These are phyloP conservation scores for Lactarius quietus DNA, from an alignment of 768 basidiomycete species.

Conservation along the genomic window DNA sequence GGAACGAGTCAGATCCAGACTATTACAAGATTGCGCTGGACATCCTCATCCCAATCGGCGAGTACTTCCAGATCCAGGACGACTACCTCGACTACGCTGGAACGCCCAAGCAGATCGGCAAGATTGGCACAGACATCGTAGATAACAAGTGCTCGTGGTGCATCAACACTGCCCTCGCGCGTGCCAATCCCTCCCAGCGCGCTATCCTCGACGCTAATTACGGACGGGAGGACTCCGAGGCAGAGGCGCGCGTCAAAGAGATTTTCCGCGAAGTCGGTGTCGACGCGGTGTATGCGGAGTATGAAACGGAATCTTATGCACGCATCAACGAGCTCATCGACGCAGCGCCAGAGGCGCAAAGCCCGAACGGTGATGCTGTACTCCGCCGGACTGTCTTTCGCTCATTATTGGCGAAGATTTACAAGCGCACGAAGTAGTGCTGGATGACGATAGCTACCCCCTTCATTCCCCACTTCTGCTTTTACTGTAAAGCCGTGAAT, in stretches of 20 bases:
- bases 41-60: no score
- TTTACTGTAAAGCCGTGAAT: no score
- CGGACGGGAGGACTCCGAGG: slow-evolving; percentile 52
- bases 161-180: slow-evolving; percentile 73
- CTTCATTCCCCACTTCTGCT: no score
- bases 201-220: slow-evolving; percentile 61
- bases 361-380: slow-evolving; percentile 34
- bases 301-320: slow-evolving; percentile 73
- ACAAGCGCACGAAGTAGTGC: slow-evolving; percentile 51
- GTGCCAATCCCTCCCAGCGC: slow-evolving; percentile 54
- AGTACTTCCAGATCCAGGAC: no score
- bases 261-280: slow-evolving; percentile 72
- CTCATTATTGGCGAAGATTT: slow-evolving; percentile 87
- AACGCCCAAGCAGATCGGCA: slow-evolving; percentile 87
- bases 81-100: slow-evolving; percentile 93
- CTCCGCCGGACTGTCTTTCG: slow-evolving; percentile 70
- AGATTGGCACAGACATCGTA: slow-evolving; percentile 96
- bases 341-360: slow-evolving; percentile 57
- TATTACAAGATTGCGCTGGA: no score
- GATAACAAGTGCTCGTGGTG: slow-evolving; percentile 99
- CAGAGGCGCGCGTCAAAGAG: no score
- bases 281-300: slow-evolving; percentile 61
- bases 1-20: no score
- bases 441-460: no score
- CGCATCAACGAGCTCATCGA: slow-evolving; percentile 68